Conservation (phyloP, 2,329 filamentous ascomycete species). For the Beauveria rudraprayagi region DNA sequence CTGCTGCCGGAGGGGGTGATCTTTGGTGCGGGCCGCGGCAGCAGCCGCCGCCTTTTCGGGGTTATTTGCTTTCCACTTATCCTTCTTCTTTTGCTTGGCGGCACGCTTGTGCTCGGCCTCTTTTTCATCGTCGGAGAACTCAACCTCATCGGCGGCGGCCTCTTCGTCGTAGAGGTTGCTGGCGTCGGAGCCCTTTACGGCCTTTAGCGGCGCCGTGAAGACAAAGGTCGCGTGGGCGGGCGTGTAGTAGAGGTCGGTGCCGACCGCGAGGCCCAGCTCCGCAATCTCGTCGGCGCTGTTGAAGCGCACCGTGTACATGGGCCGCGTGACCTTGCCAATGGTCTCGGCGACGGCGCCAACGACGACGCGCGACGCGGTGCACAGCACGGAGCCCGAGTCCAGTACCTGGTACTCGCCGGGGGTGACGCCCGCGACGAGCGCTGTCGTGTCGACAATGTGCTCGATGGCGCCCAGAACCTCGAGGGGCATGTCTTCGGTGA, state of each 20-base stretch:
- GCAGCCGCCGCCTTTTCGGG: constrained; percentile 28
- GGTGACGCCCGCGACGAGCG: constrained; percentile 70
- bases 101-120: constrained; percentile 73
- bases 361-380: constrained; percentile 64
- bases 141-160: constrained; percentile 73
- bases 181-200: constrained; percentile 81
- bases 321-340: constrained; percentile 76
- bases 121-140: constrained; percentile 95
- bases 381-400: constrained; percentile 76
- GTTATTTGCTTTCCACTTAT: constrained; percentile 35
- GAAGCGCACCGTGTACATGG: constrained; percentile 78
- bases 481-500: constrained; percentile 71
- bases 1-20: constrained; percentile 34
- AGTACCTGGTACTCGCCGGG: constrained; percentile 79
- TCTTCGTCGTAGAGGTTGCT: constrained; percentile 95
- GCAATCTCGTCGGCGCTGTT: constrained; percentile 59
- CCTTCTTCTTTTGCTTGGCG: constrained; percentile 58
- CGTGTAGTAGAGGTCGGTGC: constrained; percentile 71
- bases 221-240: constrained; percentile 72
- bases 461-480: constrained; percentile 68
- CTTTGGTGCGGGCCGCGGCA: constrained; percentile 23
- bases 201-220: constrained; percentile 74
- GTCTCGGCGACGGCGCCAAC: constrained; percentile 80
- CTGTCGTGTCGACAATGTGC: constrained; percentile 67
- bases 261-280: constrained; percentile 58